These are phyloP conservation scores for Neocallimastix lanati DNA, from an alignment of 192 early-diverging fungal species.

Conservation along the genomic window DNA sequence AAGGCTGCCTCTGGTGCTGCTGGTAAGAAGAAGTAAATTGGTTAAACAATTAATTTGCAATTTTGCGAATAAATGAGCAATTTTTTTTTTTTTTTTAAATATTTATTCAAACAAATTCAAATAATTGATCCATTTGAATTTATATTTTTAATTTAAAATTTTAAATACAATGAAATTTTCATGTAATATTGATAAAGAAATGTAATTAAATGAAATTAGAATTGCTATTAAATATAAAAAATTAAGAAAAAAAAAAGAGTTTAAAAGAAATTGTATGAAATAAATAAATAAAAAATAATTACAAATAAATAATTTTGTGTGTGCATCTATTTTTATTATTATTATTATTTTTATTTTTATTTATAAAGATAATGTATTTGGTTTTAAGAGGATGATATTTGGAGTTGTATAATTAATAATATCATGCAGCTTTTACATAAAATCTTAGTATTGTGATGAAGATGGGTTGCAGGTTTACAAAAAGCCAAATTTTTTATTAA, in stretches of 20 bases:
- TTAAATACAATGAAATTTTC: not conserved
- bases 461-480: too few relatives aligned
- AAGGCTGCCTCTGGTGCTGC: conserved; percentile 14
- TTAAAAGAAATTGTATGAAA: not conserved
- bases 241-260: not conserved
- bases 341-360: too few relatives aligned
- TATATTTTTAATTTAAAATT: not conserved
- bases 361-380: too few relatives aligned
- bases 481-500: too few relatives aligned
- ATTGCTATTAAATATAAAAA: not conserved
- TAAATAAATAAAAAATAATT: too few relatives aligned
- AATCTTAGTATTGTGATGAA: too few relatives aligned
- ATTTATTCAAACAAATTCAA: not conserved
- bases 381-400: too few relatives aligned
- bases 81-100: not conserved
- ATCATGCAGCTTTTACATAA: too few relatives aligned
- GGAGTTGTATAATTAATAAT: too few relatives aligned
- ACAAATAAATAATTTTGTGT: too few relatives aligned
- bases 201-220: not conserved
- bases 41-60: not conserved
- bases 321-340: too few relatives aligned
- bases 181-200: not conserved
- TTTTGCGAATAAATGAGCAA: not conserved
- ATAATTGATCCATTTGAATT: not conserved
- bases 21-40: not conserved